Base-by-base conservation (phyloP, 2,329 filamentous ascomycete species). In the Beauveria rudraprayagi region DNA sequence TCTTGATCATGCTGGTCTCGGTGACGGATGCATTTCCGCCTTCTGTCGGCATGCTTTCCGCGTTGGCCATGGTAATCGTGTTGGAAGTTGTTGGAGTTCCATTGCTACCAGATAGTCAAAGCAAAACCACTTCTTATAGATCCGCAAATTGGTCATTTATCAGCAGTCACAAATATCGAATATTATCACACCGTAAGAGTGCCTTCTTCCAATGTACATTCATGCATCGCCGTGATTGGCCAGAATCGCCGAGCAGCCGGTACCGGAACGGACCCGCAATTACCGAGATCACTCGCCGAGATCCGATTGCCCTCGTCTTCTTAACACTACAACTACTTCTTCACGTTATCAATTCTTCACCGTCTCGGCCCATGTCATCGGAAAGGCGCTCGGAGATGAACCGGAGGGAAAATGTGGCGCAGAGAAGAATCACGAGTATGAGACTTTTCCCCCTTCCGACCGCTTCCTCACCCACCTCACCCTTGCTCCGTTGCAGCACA, bases 41-140 rank as follows among this genome's bases (percentile, higher is more conserved):
- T 68, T 67, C 5, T 6, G 6, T 37, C 11, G 34, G 6, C 63
- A 65, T 2, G 63, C 63, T 61, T 66, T 63, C 41, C 26, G 22
- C 40, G 17, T 9, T 37, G 5, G 41, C 7, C 41, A 47, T 56
- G 34, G 48, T 11, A 1, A 11, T 19, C 17, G 22, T 51, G 28
- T 16, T 47, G 54, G 28, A 16, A 11, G 41, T 56, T 56, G 9
- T 30, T 47, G 41, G 5, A 37, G 28, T 8, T 17, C 9, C 9
- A 48, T 24, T 17, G n/a, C 41, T 56, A 56, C 54, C 10, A 37
- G 9, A 37, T 16, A 19, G 24, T 10, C 24, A 30, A 22, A 43
- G 8, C 24, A 24, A 17, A 19, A n/a, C 26, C 26, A 16, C 54
- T 47, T 34, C 17, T 46, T 44, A 22, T 46, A 44, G 30, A 47